These are phyloP conservation scores for Paspalum notatum DNA, from an alignment of 176 grass and related monocot genomes.

Conservation along the genomic window DNA sequence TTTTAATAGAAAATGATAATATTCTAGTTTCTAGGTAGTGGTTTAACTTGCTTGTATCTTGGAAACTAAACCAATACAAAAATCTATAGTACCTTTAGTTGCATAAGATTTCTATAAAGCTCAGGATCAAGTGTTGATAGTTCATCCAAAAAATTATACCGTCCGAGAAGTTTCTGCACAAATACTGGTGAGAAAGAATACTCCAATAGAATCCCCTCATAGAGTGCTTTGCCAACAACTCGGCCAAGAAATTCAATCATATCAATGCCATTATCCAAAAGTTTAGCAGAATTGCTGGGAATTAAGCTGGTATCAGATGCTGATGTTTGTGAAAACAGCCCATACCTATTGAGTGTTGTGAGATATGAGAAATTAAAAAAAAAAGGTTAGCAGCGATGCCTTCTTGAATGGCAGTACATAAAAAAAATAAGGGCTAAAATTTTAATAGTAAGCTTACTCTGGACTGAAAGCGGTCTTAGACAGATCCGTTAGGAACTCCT, in stretches of 20 bases:
- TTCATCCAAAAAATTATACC: constrained; percentile 96
- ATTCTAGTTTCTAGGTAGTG: neutral
- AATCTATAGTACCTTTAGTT: constrained; percentile 71
- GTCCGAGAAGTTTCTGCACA: constrained; percentile 92
- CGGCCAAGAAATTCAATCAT: constrained; percentile 96
- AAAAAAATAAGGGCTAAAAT: constrained; percentile 9
- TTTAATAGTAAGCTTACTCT: constrained; percentile 57
- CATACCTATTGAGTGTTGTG: constrained; percentile 61
- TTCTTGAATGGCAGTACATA: neutral
- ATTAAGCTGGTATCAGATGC: constrained; percentile 81
- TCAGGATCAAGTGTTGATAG: constrained; percentile 90
- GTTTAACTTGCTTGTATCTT: constrained; percentile 8
- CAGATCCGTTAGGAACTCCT: constrained; percentile 97
- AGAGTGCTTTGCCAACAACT: constrained; percentile 96
- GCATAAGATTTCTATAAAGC: constrained; percentile 92
- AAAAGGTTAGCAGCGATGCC: neutral
- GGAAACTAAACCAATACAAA: neutral
- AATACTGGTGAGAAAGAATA: constrained; percentile 97
- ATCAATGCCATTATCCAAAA: constrained; percentile 86
- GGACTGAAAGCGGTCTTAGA: constrained; percentile 86
- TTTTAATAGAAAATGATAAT: constrained; percentile 6
- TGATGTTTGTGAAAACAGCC: constrained; percentile 88
- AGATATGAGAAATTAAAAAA: constrained; percentile 26
- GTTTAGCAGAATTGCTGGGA: constrained; percentile 87
- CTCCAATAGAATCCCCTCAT: constrained; percentile 96